Base-by-base conservation (phyloP, 78 protist genomes). In the Dictyostelium brefeldianum region DNA sequence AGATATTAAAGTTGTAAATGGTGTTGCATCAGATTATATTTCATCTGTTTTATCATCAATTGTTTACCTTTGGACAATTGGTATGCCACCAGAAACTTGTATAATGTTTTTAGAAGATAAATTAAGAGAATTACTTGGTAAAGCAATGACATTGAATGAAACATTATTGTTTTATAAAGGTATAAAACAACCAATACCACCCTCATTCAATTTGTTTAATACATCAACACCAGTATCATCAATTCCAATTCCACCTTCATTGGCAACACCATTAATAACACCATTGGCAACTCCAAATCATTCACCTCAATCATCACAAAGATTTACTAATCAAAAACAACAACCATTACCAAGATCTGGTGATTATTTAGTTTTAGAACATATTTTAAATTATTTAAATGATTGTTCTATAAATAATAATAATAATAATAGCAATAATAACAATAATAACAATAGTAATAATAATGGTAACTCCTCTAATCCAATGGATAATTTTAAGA, bases 41-140 rank as follows among this genome's bases (percentile, higher is more conserved):
- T 41, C 81, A 15, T 12, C 54, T 4, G 51, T 27, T 31, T 31
- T 87, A 51, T 59, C 54, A 27, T 48, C 85, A 11, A 31, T 87
- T 12, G 84, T 77, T 31, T 77, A 56, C 31, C 78, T 87, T 65
- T 87, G 84, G 83, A 56, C 71, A 29, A 75, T 87, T 56, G 93
- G 93, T 25, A 87, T 87, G 93, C 93, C 71, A 53, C 93, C 93
- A n/a, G 93, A 87, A 36, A 36, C 83, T 14, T 87, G 93, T 77
- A 87, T 87, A 8, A 51, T 77, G 29, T 87, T 57, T 65, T 64
- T 87, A 51, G 93, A 87, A 25, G 93, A 87, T 50, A 74, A 87
- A 65, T 36, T 87, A 29, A 14, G 93, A 50, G 84, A 87, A 47
- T 56, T 87, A 29, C 78, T 87, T 65, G n/a, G 50, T 11, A 87